Conservation (phyloP, 2,329 filamentous ascomycete genomes). For the Immersiporthe knoxdaviesiana region DNA sequence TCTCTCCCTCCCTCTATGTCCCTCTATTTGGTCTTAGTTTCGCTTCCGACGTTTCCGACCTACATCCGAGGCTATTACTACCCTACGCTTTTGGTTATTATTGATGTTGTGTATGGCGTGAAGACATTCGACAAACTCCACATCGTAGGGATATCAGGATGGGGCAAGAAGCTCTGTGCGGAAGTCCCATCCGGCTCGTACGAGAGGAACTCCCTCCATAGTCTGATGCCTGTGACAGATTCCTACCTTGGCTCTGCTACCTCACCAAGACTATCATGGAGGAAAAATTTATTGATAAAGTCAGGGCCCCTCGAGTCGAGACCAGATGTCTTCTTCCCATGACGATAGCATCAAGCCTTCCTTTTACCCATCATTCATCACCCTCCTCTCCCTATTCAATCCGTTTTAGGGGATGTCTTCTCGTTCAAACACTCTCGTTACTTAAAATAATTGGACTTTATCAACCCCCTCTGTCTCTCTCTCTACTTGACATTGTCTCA, state of each 20-base stretch:
- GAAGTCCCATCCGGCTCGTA: not conserved
- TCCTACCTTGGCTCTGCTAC: not conserved
- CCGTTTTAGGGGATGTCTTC: not conserved
- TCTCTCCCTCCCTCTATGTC: not conserved
- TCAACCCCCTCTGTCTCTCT: not conserved
- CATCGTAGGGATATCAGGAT: not conserved
- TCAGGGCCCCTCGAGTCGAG: not conserved
- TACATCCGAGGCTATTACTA: slow-evolving; percentile 2
- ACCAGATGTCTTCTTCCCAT: not conserved
- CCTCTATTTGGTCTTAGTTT: too few relatives aligned
- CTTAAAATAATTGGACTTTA: not conserved
- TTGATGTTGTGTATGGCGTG: not conserved
- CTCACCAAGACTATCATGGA: not conserved
- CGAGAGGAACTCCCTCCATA: not conserved
- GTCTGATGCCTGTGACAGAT: not conserved
- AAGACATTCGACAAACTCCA: not conserved
- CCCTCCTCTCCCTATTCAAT: not conserved
- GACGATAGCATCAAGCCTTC: not conserved
- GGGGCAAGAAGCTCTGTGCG: slow-evolving; percentile 12
- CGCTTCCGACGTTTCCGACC: not conserved
- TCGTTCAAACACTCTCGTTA: not conserved
- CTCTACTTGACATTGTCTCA: not conserved
- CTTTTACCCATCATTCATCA: not conserved
- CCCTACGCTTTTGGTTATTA: not conserved
- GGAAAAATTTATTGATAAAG: slow-evolving; percentile 3